phyloP scores from a whole-genome alignment of 2,329 filamentous ascomycete genomes.

The Teratosphaeria zuluensis region DNA sequence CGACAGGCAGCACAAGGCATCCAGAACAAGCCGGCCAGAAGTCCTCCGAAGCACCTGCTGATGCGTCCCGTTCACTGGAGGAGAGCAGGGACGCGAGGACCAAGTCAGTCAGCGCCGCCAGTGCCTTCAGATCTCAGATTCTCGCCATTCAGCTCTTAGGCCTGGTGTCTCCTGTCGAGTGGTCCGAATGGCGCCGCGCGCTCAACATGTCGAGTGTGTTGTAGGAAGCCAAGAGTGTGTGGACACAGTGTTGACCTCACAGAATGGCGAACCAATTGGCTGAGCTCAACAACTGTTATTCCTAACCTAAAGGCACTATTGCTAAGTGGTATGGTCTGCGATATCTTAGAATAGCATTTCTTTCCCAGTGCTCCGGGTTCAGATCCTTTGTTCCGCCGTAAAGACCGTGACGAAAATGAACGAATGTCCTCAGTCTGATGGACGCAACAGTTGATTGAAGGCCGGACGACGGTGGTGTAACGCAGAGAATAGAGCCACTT shows the following conservation, averaged over 20 bases:
- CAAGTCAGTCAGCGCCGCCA: not conserved
- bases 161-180: not conserved
- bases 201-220: not conserved
- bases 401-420: not conserved
- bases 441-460: not conserved
- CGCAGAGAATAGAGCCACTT: slow-evolving; percentile 6
- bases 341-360: not conserved
- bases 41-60: not conserved
- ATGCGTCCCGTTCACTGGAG: not conserved
- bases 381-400: not conserved
- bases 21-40: not conserved
- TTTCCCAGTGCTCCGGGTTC: not conserved
- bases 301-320: not conserved
- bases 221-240: not conserved
- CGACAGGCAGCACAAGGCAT: not conserved
- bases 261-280: not conserved
- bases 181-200: not conserved
- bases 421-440: not conserved
- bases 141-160: not conserved
- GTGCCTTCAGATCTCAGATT: not conserved
- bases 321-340: not conserved
- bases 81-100: not conserved
- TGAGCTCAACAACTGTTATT: not conserved
- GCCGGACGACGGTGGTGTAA: slow-evolving; percentile 4
- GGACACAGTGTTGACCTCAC: not conserved